phyloP scores from a whole-genome alignment of 331 rosid genomes.

The Ulmus americana region DNA sequence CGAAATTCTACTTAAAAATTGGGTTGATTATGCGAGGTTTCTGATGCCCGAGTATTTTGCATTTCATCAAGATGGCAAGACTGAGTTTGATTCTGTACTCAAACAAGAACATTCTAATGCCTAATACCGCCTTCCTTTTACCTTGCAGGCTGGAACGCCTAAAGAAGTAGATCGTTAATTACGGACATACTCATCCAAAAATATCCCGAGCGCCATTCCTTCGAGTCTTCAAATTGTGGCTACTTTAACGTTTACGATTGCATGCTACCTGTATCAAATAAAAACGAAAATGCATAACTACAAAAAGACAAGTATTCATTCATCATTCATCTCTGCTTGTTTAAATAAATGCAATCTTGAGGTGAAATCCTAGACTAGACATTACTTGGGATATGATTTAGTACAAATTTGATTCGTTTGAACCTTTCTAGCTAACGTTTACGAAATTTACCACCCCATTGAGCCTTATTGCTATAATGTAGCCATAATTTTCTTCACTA shows the following conservation, averaged over 20 bases:
- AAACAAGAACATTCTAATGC: constrained; percentile 1
- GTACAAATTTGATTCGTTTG: no score
- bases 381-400: no score
- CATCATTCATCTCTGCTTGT: not conserved
- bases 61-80: not conserved
- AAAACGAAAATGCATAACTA: not conserved
- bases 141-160: not conserved
- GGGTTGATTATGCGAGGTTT: not conserved
- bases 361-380: no score
- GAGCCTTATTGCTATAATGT: no score
- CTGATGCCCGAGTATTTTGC: not conserved
- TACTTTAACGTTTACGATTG: not conserved
- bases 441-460: no score
- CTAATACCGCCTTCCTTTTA: not conserved
- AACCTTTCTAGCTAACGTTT: no score
- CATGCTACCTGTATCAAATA: constrained; percentile 2
- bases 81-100: not conserved
- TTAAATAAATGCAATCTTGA: no score
- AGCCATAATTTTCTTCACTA: no score
- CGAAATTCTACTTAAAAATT: not conserved
- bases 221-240: not conserved
- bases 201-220: constrained; percentile 12
- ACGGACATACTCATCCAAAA: not conserved
- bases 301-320: not conserved
- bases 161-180: not conserved